phyloP scores from a whole-genome alignment of 352 stramenopile genomes.

The Pelagophyceae sp. region DNA sequence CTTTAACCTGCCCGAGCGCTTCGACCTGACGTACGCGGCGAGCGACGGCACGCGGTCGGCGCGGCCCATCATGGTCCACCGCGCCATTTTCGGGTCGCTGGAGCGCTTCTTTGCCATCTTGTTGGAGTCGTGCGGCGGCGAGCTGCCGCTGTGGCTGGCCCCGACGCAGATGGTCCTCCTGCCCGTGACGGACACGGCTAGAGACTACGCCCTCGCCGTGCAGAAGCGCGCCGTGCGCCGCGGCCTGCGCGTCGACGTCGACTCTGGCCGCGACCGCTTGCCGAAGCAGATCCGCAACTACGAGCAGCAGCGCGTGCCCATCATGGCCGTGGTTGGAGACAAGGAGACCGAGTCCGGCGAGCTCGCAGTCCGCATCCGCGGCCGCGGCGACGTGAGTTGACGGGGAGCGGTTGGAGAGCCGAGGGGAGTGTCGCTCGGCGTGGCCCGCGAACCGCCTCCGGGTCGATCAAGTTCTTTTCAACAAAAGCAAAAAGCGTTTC shows the following conservation, averaged over 20 bases:
- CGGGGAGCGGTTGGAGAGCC: too few relatives aligned
- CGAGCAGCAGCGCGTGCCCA: slow-evolving; percentile 55
- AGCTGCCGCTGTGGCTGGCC: slow-evolving; percentile 90
- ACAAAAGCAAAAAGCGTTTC: too few relatives aligned
- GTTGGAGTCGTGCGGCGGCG: slow-evolving; percentile 88
- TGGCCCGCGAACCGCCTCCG: too few relatives aligned
- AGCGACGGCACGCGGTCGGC: slow-evolving; percentile 63
- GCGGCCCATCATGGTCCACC: slow-evolving; percentile 93
- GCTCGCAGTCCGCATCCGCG: slow-evolving; percentile 51
- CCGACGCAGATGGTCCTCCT: slow-evolving; percentile 61
- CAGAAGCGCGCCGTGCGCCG: slow-evolving; percentile 44
- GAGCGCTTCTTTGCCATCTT: slow-evolving; percentile 97
- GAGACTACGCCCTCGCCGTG: slow-evolving; percentile 55
- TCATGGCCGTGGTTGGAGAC: slow-evolving; percentile 63
- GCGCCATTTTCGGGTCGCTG: slow-evolving; percentile 88
- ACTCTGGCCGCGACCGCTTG: slow-evolving; percentile 53
- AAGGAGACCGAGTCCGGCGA: slow-evolving; percentile 57
- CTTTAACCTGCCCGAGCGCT: slow-evolving; percentile 93
- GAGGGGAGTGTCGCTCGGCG: too few relatives aligned
- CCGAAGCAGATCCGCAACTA: slow-evolving; percentile 69
- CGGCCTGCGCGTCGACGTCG: slow-evolving; percentile 59
- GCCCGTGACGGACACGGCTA: slow-evolving; percentile 59
- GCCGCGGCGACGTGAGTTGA: slow-evolving; percentile 54
- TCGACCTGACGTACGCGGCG: slow-evolving; percentile 81
- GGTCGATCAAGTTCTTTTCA: too few relatives aligned